These are phyloP conservation scores for Aspergillus pseudonomiae DNA, from an alignment of 2,329 filamentous ascomycete genomes.

Conservation along the genomic window DNA sequence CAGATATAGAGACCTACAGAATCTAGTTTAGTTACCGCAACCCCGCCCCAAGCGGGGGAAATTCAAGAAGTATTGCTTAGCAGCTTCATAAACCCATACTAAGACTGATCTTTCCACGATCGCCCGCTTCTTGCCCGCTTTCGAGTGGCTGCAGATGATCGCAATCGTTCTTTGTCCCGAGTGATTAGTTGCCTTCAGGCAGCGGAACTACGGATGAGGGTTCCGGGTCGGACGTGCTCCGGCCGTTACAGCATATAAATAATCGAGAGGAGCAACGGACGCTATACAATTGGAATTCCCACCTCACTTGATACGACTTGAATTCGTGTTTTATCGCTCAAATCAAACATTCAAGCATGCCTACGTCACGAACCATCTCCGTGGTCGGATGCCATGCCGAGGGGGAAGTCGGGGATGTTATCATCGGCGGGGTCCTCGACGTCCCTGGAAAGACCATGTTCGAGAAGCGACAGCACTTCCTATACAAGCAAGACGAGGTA, in stretches of 20 bases:
- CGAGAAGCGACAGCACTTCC: neutral
- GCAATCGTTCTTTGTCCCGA: neutral
- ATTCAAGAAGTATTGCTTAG: neutral
- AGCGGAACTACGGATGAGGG: neutral
- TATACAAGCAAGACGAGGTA: neutral
- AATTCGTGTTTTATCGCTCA: neutral
- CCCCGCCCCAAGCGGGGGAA: neutral
- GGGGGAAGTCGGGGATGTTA: neutral
- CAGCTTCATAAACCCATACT: neutral
- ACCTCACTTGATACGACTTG: accelerated
- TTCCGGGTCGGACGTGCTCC: neutral
- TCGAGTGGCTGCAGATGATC: neutral
- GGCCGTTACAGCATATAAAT: neutral
- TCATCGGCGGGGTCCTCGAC: neutral
- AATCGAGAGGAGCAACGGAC: neutral
- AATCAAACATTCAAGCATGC: neutral
- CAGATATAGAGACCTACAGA: neutral
- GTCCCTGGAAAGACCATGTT: neutral
- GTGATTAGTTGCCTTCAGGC: neutral
- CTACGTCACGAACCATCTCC: neutral
- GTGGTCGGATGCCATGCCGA: neutral
- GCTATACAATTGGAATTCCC: accelerated
- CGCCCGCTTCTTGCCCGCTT: neutral
- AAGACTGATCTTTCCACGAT: neutral
- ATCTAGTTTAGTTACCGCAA: neutral